These are phyloP conservation scores for Nitzschia inconspicua DNA, from an alignment of 108 stramenopile species.

Conservation along the genomic window DNA sequence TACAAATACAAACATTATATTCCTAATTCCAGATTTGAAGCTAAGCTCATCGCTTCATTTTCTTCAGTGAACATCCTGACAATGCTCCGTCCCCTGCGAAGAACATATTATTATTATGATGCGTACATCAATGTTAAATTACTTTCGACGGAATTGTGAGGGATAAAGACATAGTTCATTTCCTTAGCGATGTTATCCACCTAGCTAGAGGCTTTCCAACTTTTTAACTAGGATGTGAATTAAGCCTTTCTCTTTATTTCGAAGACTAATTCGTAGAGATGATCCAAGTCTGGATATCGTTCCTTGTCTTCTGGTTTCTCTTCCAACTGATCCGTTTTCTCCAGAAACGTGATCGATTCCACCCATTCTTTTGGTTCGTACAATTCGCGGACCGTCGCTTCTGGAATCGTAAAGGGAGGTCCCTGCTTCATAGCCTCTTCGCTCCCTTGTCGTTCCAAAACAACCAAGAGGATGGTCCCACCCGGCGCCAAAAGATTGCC, in stretches of 20 bases:
- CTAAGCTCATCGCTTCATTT: too few species aligned
- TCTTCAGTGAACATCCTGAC: too few species aligned
- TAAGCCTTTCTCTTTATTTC: constrained; percentile 13
- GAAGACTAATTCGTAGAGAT: constrained; percentile 21
- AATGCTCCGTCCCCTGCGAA: too few species aligned
- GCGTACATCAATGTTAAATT: too few species aligned
- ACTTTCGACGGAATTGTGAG: too few species aligned
- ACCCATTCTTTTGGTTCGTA: constrained; percentile 49
- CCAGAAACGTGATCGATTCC: constrained; percentile 45
- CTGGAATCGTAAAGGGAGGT: constrained; percentile 72
- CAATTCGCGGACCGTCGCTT: constrained; percentile 39
- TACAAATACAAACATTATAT: too few species aligned
- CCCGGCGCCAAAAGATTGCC: constrained; percentile 49
- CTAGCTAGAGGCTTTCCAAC: too few species aligned
- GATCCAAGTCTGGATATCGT: constrained; percentile 34
- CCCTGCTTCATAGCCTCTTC: constrained; percentile 41
- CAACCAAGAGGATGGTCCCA: constrained; percentile 58
- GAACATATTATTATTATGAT: too few species aligned
- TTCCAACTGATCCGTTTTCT: constrained; percentile 46
- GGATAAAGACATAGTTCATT: too few species aligned
- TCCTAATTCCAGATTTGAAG: too few species aligned
- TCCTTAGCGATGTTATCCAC: too few species aligned
- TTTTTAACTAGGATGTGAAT: not conserved
- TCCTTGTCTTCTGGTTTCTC: constrained; percentile 33
- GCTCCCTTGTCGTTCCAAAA: constrained; percentile 49